Base-by-base conservation (phyloP, 192 early-diverging fungal genomes). In the Helicostylum pulchrum region DNA sequence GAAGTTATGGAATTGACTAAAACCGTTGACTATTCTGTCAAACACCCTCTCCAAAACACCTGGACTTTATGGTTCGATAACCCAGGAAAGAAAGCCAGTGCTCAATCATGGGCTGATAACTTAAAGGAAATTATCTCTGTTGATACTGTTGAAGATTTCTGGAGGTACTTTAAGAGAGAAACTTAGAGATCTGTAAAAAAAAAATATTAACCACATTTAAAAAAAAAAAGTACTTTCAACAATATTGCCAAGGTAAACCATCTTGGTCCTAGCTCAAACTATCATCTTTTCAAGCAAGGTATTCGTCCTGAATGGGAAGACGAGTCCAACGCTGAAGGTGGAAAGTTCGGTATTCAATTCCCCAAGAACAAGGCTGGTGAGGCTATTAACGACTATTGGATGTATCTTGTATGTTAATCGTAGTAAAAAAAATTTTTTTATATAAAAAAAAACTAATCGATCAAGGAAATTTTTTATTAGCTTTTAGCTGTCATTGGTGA, bases 41-140 rank as follows among this genome's bases (percentile, higher is more conserved):
- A 93, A 77, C 97, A 99, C 68, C 88, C 87, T 51, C 86, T 99
- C 42, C 86, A 94, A 68, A 78, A 89, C 56, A 74, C 76, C 45
- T 99, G 97, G 97, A 94, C 94, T 31, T 79, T 99, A 65, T 99
- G 93, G 94, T 97, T 88, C 71, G 94, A 96, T 75, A 88, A 88
- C 74, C 91, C 91, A 45, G 83, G 73, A 61, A 91, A 90, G 80
- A 86, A 87, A 72, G 83, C 90, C 19, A 95, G 75, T 45, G 78
- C 78, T 54, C 73, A 80, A 51, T 90, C 81, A 70, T 98, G 95
- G 95, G 83, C 86, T 21, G 83, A 87, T 30, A 88, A 89, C 50
- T 73, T 97, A 47, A 97, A 97, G 73, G 86, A 89, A 50, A 74
- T 99, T n/a, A 88, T 94, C 61, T 94, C 93, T 34, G 83, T 99